Evolutionary conservation across 108 stramenopile genomes (phyloP).

Genomic region (Stephanodiscus minutulus): DNA sequence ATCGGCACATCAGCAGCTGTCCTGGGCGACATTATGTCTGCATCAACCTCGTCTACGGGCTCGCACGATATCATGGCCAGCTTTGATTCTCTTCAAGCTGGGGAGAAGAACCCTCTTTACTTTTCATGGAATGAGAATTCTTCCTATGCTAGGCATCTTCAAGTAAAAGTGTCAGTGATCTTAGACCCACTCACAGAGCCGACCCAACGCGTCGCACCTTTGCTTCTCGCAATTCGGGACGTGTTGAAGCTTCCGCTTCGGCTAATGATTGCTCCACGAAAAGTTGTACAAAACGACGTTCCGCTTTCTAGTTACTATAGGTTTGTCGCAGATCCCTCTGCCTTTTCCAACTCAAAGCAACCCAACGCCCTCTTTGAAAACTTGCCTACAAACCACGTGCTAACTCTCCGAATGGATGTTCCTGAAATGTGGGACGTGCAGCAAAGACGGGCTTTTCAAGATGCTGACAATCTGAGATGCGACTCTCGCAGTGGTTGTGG

Average conservation of each 20-base stretch:
- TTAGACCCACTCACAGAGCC: conserved; percentile 90
- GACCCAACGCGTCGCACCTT: conserved; percentile 83
- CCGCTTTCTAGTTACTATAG: conserved; percentile 95
- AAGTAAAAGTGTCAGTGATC: conserved; percentile 72
- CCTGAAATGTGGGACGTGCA: conserved; percentile 98
- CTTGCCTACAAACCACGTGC: conserved; percentile 85
- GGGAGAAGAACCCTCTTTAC: conserved; percentile 54
- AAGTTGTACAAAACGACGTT: conserved; percentile 67
- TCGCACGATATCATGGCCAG: conserved; percentile 19
- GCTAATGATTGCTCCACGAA: conserved; percentile 69
- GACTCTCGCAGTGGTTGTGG: conserved; percentile 70
- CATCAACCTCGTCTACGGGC: conserved; percentile 17
- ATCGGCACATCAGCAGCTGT: conserved; percentile 26
- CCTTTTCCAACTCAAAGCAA: conserved; percentile 41
- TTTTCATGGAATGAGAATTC: conserved; percentile 62
- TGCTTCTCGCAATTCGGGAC: conserved; percentile 80
- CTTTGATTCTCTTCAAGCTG: conserved; percentile 18
- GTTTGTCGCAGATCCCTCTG: conserved; percentile 81
- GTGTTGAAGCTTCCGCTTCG: conserved; percentile 66
- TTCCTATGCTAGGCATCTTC: not conserved
- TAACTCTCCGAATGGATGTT: conserved; percentile 95
- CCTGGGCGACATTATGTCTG: conserved; percentile 32
- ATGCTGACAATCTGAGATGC: conserved; percentile 96
- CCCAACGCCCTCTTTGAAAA: conserved; percentile 79
- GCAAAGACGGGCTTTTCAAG: conserved; percentile 79